phyloP scores from a whole-genome alignment of 2,329 filamentous ascomycete genomes.

The Paradendryphiella salina region DNA sequence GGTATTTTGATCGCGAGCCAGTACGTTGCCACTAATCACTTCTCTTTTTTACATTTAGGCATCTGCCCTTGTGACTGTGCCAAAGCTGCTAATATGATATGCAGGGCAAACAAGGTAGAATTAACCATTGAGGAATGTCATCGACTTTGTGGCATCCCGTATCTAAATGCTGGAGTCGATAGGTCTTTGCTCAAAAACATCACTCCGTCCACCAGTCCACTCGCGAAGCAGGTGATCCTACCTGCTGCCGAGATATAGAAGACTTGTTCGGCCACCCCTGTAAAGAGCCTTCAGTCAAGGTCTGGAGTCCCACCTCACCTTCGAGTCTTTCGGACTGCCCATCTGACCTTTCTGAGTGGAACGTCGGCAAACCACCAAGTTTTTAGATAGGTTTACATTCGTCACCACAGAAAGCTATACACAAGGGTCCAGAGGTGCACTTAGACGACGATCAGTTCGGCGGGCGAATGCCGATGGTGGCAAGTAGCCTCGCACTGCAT shows the following conservation, averaged over 20 bases:
- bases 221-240: background rate
- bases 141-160: constrained; percentile 2
- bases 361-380: constrained; percentile 13
- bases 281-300: background rate
- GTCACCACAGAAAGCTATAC: background rate
- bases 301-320: background rate
- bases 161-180: background rate
- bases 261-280: background rate
- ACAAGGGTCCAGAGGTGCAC: background rate
- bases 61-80: too few relatives aligned
- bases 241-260: background rate
- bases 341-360: constrained; percentile 23
- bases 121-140: constrained; percentile 15
- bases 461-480: background rate
- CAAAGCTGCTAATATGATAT: background rate
- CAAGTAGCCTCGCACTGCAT: too few relatives aligned
- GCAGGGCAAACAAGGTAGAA: background rate
- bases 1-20: constrained; percentile 11
- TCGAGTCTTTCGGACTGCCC: constrained; percentile 24
- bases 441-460: constrained; percentile 2
- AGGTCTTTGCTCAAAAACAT: background rate
- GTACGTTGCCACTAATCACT: background rate
- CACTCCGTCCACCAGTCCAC: background rate
- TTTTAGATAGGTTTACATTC: background rate
- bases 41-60: too few relatives aligned